Evolutionary conservation across 2,329 filamentous ascomycete species (phyloP).

Genomic region (Emmonsiellopsis sp.): DNA sequence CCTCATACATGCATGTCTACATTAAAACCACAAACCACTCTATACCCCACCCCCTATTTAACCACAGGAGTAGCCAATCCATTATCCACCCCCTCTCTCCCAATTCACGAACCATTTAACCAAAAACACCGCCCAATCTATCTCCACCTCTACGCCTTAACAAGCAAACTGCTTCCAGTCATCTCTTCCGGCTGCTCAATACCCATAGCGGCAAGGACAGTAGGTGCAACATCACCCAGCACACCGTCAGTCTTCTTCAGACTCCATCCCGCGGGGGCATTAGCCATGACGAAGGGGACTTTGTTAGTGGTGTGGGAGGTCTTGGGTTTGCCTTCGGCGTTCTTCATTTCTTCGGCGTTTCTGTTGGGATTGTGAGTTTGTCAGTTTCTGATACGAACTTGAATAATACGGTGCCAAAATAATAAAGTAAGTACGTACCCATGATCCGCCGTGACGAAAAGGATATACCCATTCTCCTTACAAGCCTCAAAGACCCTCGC

Average conservation of each 20-base stretch:
- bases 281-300: slow-evolving; percentile 96
- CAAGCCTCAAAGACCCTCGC: slow-evolving; percentile 86
- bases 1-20: neutral
- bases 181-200: slow-evolving; percentile 84
- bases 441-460: slow-evolving; percentile 95
- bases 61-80: neutral
- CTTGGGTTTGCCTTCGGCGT: slow-evolving; percentile 89
- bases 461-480: slow-evolving; percentile 83
- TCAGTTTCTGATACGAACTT: slow-evolving; percentile 13
- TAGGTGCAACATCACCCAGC: slow-evolving; percentile 96
- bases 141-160: slow-evolving; percentile 48
- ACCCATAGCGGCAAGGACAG: slow-evolving; percentile 82
- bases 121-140: neutral
- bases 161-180: slow-evolving; percentile 74
- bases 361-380: slow-evolving; percentile 24
- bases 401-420: neutral
- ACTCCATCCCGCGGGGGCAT: slow-evolving; percentile 81
- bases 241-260: slow-evolving; percentile 79
- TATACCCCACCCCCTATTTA: neutral
- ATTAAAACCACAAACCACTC: neutral
- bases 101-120: neutral
- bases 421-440: slow-evolving; percentile 46
- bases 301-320: slow-evolving; percentile 97
- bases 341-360: slow-evolving; percentile 99
- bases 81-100: neutral